These are phyloP conservation scores for Lasiosphaeria ovina DNA, from an alignment of 495 filamentous ascomycete species.

Conservation along the genomic window DNA sequence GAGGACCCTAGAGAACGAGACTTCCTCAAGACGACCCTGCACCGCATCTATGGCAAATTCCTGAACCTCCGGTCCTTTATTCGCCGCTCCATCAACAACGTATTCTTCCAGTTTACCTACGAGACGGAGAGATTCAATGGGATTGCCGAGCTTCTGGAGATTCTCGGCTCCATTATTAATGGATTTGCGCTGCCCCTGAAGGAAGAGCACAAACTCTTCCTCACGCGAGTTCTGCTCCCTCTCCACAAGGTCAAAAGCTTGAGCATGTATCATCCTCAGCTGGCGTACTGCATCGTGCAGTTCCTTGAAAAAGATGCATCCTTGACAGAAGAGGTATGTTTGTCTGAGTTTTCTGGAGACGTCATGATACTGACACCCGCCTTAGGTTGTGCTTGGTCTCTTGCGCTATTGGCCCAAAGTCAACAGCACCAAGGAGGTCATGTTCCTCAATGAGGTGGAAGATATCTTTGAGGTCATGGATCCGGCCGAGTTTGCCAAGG, in stretches of 20 bases:
- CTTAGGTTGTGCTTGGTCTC: slow-evolving; percentile 86
- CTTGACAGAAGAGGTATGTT: slow-evolving; percentile 85
- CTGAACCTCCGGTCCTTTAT: slow-evolving; percentile 97
- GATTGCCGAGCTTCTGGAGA: slow-evolving; percentile 94
- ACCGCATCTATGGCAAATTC: slow-evolving; percentile 99
- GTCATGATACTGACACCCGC: slow-evolving; percentile 1
- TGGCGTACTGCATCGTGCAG: slow-evolving; percentile 99
- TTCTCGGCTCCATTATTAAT: slow-evolving; percentile 98
- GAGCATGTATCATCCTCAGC: slow-evolving; percentile 99
- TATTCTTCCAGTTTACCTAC: slow-evolving; percentile 99
- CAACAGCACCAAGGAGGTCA: slow-evolving; percentile 99
- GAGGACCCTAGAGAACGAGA: slow-evolving; percentile 97
- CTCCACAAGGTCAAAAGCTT: slow-evolving; percentile 98
- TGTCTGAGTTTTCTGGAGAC: neutral
- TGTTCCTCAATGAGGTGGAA: slow-evolving; percentile 99
- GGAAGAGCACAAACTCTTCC: slow-evolving; percentile 98
- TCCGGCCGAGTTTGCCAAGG: slow-evolving; percentile 95
- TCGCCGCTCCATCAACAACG: slow-evolving; percentile 97
- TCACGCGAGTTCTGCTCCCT: slow-evolving; percentile 88
- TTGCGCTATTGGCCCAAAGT: slow-evolving; percentile 98
- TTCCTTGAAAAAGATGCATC: slow-evolving; percentile 98
- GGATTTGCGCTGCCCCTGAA: slow-evolving; percentile 96
- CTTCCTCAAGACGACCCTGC: slow-evolving; percentile 96
- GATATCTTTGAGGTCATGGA: slow-evolving; percentile 99
- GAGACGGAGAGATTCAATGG: slow-evolving; percentile 99